These are phyloP conservation scores for Hysterangium stoloniferum DNA, from an alignment of 768 basidiomycete species.

Conservation along the genomic window DNA sequence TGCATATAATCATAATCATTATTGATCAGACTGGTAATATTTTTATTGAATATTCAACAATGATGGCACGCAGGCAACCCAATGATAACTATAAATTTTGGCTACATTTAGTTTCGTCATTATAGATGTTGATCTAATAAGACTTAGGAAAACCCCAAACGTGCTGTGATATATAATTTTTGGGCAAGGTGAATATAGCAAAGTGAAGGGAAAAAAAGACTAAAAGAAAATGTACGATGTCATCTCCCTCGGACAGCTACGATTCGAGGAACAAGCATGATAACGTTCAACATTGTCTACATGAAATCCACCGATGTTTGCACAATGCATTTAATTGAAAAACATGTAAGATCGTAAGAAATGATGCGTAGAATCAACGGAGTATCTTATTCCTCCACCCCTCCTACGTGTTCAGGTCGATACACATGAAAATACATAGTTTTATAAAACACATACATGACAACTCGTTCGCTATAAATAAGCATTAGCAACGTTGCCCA, in stretches of 20 bases:
- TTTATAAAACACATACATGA: conserved; percentile 1
- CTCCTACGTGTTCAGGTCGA: conserved; percentile 10
- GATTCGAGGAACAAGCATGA: conserved; percentile 13
- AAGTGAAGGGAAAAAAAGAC: not conserved
- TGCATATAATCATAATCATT: no score
- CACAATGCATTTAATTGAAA: no score
- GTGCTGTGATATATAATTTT: conserved; percentile 5
- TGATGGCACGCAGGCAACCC: no score
- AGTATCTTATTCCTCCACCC: conserved; percentile 17
- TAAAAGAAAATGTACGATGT: conserved; percentile 5
- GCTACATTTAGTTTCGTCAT: no score
- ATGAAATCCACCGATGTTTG: no score
- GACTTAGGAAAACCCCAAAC: conserved; percentile 1
- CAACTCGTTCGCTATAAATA: conserved; percentile 5
- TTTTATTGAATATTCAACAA: no score
- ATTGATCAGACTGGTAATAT: no score
- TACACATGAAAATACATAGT: not conserved
- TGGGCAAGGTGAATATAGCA: not conserved
- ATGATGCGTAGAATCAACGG: conserved; percentile 12
- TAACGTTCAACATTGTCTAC: conserved; percentile 10
- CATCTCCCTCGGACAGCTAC: conserved; percentile 14
- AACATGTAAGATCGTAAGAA: not conserved
- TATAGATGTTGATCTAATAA: no score
- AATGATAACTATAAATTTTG: no score
- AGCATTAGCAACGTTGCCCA: not conserved